Percentiles rank a stretch among this genome's conserved stretches.
Evolutionary conservation across 495 filamentous ascomycete genomes (phyloP).

Genomic region (Copromyces sp.): DNA sequence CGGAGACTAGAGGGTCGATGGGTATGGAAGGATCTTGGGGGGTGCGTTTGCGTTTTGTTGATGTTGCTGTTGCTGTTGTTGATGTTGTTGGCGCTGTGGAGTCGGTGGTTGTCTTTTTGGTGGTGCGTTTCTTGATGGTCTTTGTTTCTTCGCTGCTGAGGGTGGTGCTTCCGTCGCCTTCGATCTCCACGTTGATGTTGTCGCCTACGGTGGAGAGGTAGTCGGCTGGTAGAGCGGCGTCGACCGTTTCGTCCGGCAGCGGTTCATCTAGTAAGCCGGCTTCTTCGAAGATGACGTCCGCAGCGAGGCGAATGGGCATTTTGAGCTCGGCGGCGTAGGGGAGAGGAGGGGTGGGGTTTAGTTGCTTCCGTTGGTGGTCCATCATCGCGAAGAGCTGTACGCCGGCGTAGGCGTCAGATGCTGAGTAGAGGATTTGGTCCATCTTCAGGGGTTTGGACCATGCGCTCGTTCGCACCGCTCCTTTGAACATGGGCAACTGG

Average conservation of each 20-base stretch:
- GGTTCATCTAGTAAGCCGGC: slow-evolving; percentile 18
- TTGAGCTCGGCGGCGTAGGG: slow-evolving; percentile 58
- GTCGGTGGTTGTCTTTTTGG: slow-evolving; percentile 3
- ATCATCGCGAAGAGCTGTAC: slow-evolving; percentile 61
- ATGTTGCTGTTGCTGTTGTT: neutral
- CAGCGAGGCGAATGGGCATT: slow-evolving; percentile 44
- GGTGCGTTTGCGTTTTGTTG: neutral
- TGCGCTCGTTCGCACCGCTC: slow-evolving; percentile 56
- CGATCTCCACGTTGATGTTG: slow-evolving; percentile 10
- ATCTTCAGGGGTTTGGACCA: slow-evolving; percentile 54
- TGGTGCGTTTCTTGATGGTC: neutral
- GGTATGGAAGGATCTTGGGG: neutral
- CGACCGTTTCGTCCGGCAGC: neutral
- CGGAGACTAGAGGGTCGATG: slow-evolving; percentile 25
- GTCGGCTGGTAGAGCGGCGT: slow-evolving; percentile 5
- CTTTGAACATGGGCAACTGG: slow-evolving; percentile 69
- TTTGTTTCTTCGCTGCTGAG: slow-evolving; percentile 1
- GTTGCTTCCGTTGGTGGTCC: slow-evolving; percentile 51
- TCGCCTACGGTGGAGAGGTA: slow-evolving; percentile 8
- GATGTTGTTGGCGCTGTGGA: neutral
- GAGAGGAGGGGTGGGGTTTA: slow-evolving; percentile 59
- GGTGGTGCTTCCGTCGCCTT: neutral
- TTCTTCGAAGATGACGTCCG: slow-evolving; percentile 21
- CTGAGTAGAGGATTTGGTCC: slow-evolving; percentile 71
- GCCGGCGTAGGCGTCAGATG: slow-evolving; percentile 73